Base-by-base conservation (phyloP, 306 rosid species). In the Echinosophora koreensis region DNA sequence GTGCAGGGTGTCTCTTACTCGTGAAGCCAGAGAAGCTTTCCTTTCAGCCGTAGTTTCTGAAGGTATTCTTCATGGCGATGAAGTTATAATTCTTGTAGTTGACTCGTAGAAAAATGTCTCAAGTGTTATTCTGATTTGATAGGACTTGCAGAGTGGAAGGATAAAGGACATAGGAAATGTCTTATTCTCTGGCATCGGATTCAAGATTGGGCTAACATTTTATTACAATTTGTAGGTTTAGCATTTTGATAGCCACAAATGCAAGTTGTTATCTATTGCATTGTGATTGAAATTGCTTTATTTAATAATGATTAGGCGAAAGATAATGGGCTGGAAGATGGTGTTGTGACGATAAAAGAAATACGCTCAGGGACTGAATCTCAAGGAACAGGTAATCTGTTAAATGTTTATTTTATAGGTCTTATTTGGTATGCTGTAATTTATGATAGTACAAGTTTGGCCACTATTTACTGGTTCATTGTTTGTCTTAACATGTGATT, bases 141-240 rank as follows among this genome's bases (percentile, higher is more conserved):
- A 94, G 98, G 97, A 18, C 97, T 96, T 56, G 98, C 94, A 46
- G 97, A 91, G 77, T 94, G 98, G 98, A 82, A 90, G 90, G 89
- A 91, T 81, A 94, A 94, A 87, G 92, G 94, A 42, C 97, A 78
- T 69, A 91, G 92, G 80, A 94, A 90, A 82, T 94, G 98, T 57
- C 90, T 94, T 67, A 85, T 91, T 74, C 91, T 94, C 32, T 91
- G 98, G 96, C 94, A 94, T 66, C 89, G 94, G 61, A 86, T 94
- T 82, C 97, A 88, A 81, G 97, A 90, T 67, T 91, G 98, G 97
- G 98, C 94, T 16, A 93, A 90, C 57, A 88, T 94, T 67, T 82
- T 94, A 66, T 75, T 90, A 51, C 86, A 81, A 64, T 94, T 91
- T 81, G 97, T 94, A 83, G 39, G 96, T 84, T 79, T 13, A 37